Base-by-base conservation (phyloP, 2,329 filamentous ascomycete species). In the Trichoderma aggressivum region DNA sequence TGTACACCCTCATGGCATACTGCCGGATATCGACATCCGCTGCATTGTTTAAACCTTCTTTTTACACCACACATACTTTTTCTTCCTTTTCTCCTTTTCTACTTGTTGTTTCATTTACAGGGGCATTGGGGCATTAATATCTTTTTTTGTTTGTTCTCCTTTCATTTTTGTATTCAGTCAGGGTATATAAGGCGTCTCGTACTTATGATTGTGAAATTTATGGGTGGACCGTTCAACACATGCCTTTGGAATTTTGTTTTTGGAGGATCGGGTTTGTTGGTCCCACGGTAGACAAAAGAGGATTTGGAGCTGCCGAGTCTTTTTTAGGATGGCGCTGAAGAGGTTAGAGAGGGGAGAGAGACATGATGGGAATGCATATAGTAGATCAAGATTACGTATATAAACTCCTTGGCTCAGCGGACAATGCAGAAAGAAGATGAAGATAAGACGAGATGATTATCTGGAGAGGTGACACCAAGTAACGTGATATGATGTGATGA, bases 181-280 rank as follows among this genome's bases (percentile, higher is more conserved):
- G 39, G 50, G 70, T 65, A 71, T 71, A 60, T 56, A 62, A 30
- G 70, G 70, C 63, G 70, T 71, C 61, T 71, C 32, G 39, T 56
- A 56, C 32, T 59, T 71, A 68, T 67, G 70, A 71, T 71, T 71
- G 70, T 67, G 70, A 36, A 36, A 65, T 67, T 71, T 64, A 43
- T 67, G 70, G 70, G 70, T 56, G 53, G 63, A 58, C 39, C 56
- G 36, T 58, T 71, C 36, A 65, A 21, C 39, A 58, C 56, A 56
- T 32, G 26, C 65, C 55, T 55, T 36, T 36, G 47, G 21, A 24
- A 53, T 53, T 3, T 53, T 8, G 7, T 58, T 58, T 58, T 58
- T 43, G 36, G 60, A 39, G 30, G 39, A 43, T 24, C 12, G 47
- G 30, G 36, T 43, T 61, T 55, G 43, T 24, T 56, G 39, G 30